These are phyloP conservation scores for Arthrobotrys sinensis DNA, from an alignment of 2,329 filamentous ascomycete species.

Conservation along the genomic window DNA sequence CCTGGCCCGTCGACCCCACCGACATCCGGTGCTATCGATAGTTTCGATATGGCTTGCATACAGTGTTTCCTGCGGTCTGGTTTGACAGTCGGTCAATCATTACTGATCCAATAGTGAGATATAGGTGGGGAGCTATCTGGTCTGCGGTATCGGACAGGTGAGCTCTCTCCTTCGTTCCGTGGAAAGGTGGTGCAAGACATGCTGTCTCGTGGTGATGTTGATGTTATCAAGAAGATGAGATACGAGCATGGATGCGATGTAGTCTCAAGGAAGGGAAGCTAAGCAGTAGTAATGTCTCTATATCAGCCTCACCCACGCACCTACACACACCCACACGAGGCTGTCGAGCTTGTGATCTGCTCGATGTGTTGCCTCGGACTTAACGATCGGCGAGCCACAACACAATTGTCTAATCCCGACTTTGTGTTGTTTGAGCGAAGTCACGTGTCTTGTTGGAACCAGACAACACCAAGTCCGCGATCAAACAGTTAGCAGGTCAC, in stretches of 20 bases:
- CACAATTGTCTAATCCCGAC: too few species aligned
- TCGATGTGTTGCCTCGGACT: too few species aligned
- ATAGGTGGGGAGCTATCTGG: background rate
- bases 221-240: background rate
- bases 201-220: background rate
- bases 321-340: too few species aligned
- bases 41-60: conserved; percentile 11
- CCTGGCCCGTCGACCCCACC: background rate
- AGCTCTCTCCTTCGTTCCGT: background rate
- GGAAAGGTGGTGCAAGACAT: conserved; percentile 1
- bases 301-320: too few species aligned
- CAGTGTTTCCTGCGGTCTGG: background rate
- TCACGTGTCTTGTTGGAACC: too few species aligned
- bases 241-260: background rate
- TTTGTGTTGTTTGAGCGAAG: too few species aligned
- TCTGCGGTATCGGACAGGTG: too few species aligned
- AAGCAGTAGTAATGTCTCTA: background rate
- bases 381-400: too few species aligned
- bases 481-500: too few species aligned
- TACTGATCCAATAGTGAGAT: background rate
- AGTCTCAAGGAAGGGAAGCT: background rate
- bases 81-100: conserved; percentile 6
- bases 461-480: too few species aligned
- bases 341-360: too few species aligned
- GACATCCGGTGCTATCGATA: conserved; percentile 6